A percentile compares a stretch with the other conserved stretches of the same genome.
Evolutionary conservation across 331 rosid species (phyloP).

Genomic region (Quercus lobata): DNA sequence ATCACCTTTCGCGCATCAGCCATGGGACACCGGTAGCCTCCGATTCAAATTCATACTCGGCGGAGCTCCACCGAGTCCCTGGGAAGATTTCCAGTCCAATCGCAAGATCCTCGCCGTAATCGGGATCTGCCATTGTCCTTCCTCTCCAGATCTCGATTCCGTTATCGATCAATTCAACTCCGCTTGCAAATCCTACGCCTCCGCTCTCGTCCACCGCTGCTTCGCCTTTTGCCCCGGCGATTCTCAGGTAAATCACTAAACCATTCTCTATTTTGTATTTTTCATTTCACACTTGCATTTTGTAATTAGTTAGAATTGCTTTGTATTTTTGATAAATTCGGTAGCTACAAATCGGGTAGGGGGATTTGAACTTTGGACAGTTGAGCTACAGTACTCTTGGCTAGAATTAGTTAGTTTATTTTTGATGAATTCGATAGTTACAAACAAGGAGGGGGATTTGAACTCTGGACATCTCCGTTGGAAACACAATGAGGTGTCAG

Average conservation of each 20-base stretch:
- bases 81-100: slow-evolving; percentile 97
- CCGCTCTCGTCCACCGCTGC: slow-evolving; percentile 84
- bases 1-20: slow-evolving; percentile 85
- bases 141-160: slow-evolving; percentile 74
- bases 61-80: slow-evolving; percentile 76
- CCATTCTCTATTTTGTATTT: too few relatives aligned
- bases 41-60: slow-evolving; percentile 86
- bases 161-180: slow-evolving; percentile 45
- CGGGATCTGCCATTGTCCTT: slow-evolving; percentile 92
- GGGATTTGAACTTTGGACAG: too few relatives aligned
- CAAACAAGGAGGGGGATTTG: too few relatives aligned
- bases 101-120: slow-evolving; percentile 82
- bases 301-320: too few relatives aligned
- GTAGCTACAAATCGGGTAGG: too few relatives aligned
- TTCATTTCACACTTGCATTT: too few relatives aligned
- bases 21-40: slow-evolving; percentile 87
- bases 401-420: too few relatives aligned
- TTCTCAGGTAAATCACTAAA: slow-evolving; percentile 50
- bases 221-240: slow-evolving; percentile 89
- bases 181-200: slow-evolving; percentile 52
- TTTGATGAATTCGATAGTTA: too few relatives aligned
- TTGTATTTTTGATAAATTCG: too few relatives aligned
- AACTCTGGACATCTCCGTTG: too few relatives aligned
- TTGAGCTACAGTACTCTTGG: too few relatives aligned
- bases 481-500: too few relatives aligned